Percentiles rank a stretch among this genome's conserved stretches.
Conservation (phyloP, 1,139 yeast species). For the Maudiozyma humilis region DNA sequence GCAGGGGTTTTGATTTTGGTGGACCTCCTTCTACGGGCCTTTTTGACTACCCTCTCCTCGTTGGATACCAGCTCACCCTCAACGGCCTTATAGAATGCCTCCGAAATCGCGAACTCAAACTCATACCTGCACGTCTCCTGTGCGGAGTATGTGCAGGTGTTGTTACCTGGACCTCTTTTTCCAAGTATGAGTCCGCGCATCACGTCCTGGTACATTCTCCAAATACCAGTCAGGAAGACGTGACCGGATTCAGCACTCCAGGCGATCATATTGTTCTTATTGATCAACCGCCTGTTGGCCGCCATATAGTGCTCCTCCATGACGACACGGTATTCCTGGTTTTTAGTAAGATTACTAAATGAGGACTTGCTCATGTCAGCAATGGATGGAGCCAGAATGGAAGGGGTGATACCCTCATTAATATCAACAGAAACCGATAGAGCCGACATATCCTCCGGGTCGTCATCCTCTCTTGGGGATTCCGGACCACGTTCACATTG, state of each 20-base stretch:
- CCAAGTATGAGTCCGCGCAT: slow-evolving; percentile 23
- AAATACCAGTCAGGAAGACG: slow-evolving; percentile 83
- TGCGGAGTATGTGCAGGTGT: not conserved
- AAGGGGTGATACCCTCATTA: too few species aligned
- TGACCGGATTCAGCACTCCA: slow-evolving; percentile 88
- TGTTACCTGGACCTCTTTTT: not conserved
- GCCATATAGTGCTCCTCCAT: slow-evolving; percentile 21
- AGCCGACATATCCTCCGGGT: too few species aligned
- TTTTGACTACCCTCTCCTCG: too few species aligned
- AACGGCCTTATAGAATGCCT: not conserved
- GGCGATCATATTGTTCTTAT: slow-evolving; percentile 50
- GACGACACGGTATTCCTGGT: slow-evolving; percentile 28
- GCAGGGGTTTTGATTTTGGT: too few species aligned
- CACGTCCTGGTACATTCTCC: slow-evolving; percentile 48
- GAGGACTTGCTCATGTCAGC: too few species aligned
- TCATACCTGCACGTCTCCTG: slow-evolving; percentile 5
- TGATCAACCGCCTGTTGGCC: slow-evolving; percentile 18
- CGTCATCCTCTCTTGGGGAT: too few species aligned
- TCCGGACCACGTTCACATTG: not conserved
- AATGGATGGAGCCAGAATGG: too few species aligned
- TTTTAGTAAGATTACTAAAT: slow-evolving; percentile 17
- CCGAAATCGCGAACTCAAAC: not conserved
- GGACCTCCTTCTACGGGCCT: too few species aligned
- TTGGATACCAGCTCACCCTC: not conserved
- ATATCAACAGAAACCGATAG: too few species aligned